A percentile compares a stretch with the other conserved stretches of the same genome.
phyloP scores from a whole-genome alignment of 495 filamentous ascomycete species.

The Neurospora discreta region DNA sequence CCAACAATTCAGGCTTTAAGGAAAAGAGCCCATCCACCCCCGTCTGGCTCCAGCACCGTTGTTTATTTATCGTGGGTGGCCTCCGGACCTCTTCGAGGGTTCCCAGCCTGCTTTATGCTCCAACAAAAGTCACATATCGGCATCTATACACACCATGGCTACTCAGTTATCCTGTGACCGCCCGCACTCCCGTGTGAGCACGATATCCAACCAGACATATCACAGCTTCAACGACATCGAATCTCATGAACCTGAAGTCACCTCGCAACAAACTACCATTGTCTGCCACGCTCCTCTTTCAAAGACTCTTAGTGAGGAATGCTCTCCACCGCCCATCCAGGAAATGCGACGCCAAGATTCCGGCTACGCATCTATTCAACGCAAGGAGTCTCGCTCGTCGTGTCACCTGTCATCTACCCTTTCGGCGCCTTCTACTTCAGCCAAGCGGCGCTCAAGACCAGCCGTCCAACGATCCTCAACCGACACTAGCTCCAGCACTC shows the following conservation, averaged over 20 bases:
- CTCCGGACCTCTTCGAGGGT: background rate
- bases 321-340: conserved; percentile 9
- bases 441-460: conserved; percentile 22
- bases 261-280: conserved; percentile 3
- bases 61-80: conserved; percentile 4
- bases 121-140: background rate
- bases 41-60: background rate
- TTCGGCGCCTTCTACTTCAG: conserved; percentile 17
- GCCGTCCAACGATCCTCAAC: conserved; percentile 19
- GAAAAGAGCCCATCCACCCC: background rate
- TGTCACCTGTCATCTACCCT: conserved; percentile 12
- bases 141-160: conserved; percentile 18
- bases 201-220: conserved; percentile 34
- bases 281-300: background rate
- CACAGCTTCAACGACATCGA: conserved; percentile 38
- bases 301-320: background rate
- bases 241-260: conserved; percentile 17
- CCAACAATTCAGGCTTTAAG: background rate
- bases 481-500: conserved; percentile 20
- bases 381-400: conserved; percentile 15
- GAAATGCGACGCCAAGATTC: conserved; percentile 39
- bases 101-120: conserved; percentile 12
- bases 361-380: conserved; percentile 35
- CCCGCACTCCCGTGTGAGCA: conserved; percentile 29
- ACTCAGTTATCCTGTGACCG: conserved; percentile 22